phyloP scores from a whole-genome alignment of 2,329 filamentous ascomycete genomes.

The Metarhizium rileyi region DNA sequence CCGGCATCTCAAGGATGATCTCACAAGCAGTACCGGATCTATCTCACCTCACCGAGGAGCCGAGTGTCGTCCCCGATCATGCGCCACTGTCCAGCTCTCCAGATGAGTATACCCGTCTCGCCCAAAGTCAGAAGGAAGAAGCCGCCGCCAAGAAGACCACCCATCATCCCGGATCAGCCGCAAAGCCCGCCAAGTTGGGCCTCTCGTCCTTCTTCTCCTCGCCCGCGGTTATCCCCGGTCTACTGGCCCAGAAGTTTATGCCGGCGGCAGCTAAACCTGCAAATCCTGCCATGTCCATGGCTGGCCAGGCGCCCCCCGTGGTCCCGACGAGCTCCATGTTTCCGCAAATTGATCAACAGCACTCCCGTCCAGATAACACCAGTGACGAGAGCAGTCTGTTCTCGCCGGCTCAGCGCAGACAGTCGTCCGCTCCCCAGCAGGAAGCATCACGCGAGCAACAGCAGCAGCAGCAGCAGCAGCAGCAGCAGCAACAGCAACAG shows the following conservation, averaged over 20 bases:
- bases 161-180: slow-evolving; percentile 12
- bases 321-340: slow-evolving; percentile 31
- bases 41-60: slow-evolving; percentile 5
- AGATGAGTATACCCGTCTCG: slow-evolving; percentile 37
- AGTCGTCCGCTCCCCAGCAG: background rate
- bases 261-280: slow-evolving; percentile 8
- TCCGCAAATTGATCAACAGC: slow-evolving; percentile 22
- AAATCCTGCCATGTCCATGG: slow-evolving; percentile 4
- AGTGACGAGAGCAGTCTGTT: slow-evolving; percentile 24
- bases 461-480: background rate
- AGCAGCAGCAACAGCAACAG: background rate
- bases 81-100: slow-evolving; percentile 12
- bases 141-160: slow-evolving; percentile 6
- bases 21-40: slow-evolving; percentile 10
- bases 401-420: slow-evolving; percentile 20
- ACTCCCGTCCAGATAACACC: slow-evolving; percentile 20
- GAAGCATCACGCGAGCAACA: background rate
- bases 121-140: slow-evolving; percentile 17
- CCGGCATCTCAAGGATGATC: slow-evolving; percentile 4
- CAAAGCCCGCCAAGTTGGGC: slow-evolving; percentile 30
- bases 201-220: slow-evolving; percentile 50
- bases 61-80: slow-evolving; percentile 6
- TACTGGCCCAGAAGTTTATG: slow-evolving; percentile 22
- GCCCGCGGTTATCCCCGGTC: slow-evolving; percentile 31
- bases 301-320: slow-evolving; percentile 13